Base-by-base conservation (phyloP, 2,329 filamentous ascomycete species). In the Trichoderma cornu-damae region DNA sequence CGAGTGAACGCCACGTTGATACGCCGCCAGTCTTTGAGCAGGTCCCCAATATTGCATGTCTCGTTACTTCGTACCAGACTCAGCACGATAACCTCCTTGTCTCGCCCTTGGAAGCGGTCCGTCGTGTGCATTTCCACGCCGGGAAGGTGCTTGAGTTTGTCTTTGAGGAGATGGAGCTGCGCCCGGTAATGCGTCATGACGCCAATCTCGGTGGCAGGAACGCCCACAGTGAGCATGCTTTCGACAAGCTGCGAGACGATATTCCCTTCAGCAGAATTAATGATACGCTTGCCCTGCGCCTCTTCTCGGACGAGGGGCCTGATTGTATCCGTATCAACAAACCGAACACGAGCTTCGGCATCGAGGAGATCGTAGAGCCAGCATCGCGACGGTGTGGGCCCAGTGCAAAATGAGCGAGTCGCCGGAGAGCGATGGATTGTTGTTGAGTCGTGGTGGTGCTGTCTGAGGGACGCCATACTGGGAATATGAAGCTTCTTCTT, bases 111-210 rank as follows among this genome's bases (percentile, higher is more conserved):
- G 72, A 96, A 99, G 43, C 93, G 90, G 73, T 99, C 94, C 3
- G 94, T 92, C 0, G 94, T 97, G 72, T 99, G 91, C 81, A 97
- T 91, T 72, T 99, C 94, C 1, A 99, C 85, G 2, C 82, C 81
- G 0, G 77, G 58, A 64, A 79, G 72, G 40, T 74, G 76, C 30
- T 83, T 82, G 32, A 96, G 81, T 9, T 79, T 79, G 60, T 92
- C 84, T 62, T 89, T 89, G 1, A 99, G 79, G 2, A 96, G 77
- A 0, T 90, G 86, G 1, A 99, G 83, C 71, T 99, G 94, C 5
- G 89, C 92, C 59, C 94, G 89, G 72, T 99, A 99, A 72, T 96
- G 91, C 14, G 94, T 96, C 76, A 99, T 96, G 63, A 99, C 88
- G 46, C 94, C 94, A 57, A 99, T 91, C 52, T 93, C 88, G 0